phyloP scores from a whole-genome alignment of 1,139 yeast genomes.

The Ashbya aceris region DNA sequence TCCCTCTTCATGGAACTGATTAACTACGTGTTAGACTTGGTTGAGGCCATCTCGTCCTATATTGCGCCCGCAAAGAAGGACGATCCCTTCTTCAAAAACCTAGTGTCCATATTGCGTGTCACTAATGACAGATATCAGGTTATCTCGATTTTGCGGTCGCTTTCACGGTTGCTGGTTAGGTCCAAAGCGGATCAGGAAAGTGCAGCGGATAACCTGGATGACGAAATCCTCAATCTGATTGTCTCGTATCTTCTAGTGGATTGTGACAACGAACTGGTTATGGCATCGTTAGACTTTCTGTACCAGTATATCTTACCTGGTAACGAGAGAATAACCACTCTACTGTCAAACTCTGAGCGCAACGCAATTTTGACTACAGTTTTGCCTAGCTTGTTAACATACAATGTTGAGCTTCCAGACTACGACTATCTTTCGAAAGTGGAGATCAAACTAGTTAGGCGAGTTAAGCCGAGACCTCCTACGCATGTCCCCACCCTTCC shows the following conservation, averaged over 20 bases:
- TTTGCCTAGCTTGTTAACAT: slow-evolving; percentile 55
- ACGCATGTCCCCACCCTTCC: slow-evolving; percentile 48
- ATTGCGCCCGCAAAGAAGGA: slow-evolving; percentile 61
- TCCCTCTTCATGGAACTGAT: slow-evolving; percentile 49
- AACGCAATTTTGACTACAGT: slow-evolving; percentile 44
- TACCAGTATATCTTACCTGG: slow-evolving; percentile 56
- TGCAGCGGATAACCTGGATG: slow-evolving; percentile 36
- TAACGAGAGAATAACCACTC: slow-evolving; percentile 31
- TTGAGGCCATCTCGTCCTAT: slow-evolving; percentile 79
- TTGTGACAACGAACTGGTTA: slow-evolving; percentile 51
- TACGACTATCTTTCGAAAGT: slow-evolving; percentile 31
- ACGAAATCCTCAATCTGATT: slow-evolving; percentile 35
- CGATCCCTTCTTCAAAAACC: slow-evolving; percentile 49
- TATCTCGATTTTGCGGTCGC: slow-evolving; percentile 44
- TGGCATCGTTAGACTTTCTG: slow-evolving; percentile 56
- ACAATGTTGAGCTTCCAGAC: slow-evolving; percentile 34
- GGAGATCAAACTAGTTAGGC: slow-evolving; percentile 35
- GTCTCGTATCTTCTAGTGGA: slow-evolving; percentile 38
- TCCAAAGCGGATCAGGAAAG: slow-evolving; percentile 37
- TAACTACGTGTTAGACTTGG: slow-evolving; percentile 64
- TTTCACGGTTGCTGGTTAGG: slow-evolving; percentile 41
- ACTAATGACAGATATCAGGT: slow-evolving; percentile 50
- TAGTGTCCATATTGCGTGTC: slow-evolving; percentile 38
- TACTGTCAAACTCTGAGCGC: slow-evolving; percentile 35
- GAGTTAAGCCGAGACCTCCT: slow-evolving; percentile 48